Evolutionary conservation across 2,329 filamentous ascomycete genomes (phyloP).

Genomic region (Epichloe typhina): DNA sequence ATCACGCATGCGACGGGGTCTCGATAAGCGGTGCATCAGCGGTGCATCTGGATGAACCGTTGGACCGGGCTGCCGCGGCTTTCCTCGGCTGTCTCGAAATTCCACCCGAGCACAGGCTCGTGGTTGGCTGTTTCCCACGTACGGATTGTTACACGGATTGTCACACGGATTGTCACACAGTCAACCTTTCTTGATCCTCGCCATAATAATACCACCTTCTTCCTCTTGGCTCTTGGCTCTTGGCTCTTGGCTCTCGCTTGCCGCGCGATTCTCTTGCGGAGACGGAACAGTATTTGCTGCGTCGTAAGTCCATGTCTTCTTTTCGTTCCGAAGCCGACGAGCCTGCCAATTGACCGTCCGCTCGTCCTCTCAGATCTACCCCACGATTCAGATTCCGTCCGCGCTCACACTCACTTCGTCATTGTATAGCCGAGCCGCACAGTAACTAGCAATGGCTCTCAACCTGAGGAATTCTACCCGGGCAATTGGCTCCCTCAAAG

Average conservation of each 20-base stretch:
- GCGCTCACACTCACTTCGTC: not conserved
- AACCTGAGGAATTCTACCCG: constrained; percentile 47
- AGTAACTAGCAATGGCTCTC: constrained; percentile 42
- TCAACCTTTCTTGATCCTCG: not conserved
- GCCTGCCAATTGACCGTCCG: constrained; percentile 1
- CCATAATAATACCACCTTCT: too few species aligned
- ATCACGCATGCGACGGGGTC: not conserved
- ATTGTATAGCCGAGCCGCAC: constrained; percentile 2
- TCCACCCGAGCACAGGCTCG: not conserved
- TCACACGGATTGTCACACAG: too few species aligned
- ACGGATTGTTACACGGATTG: not conserved
- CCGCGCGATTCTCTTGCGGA: not conserved
- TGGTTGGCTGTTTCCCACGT: not conserved
- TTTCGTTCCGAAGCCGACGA: not conserved
- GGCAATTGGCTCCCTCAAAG: constrained; percentile 51
- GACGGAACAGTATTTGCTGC: not conserved
- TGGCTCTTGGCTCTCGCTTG: too few species aligned
- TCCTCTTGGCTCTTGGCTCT: not conserved
- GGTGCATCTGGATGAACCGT: constrained; percentile 7
- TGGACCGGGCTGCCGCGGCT: constrained; percentile 17
- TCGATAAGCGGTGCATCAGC: not conserved
- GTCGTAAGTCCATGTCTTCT: not conserved
- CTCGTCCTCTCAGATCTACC: constrained; percentile 1
- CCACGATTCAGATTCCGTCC: constrained; percentile 1
- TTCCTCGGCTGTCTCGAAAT: constrained; percentile 19